Evolutionary conservation across 169 alveolate species (phyloP), one percentile per base, ranked within the genome.

Genomic region (Babesia bigemina): DNA sequence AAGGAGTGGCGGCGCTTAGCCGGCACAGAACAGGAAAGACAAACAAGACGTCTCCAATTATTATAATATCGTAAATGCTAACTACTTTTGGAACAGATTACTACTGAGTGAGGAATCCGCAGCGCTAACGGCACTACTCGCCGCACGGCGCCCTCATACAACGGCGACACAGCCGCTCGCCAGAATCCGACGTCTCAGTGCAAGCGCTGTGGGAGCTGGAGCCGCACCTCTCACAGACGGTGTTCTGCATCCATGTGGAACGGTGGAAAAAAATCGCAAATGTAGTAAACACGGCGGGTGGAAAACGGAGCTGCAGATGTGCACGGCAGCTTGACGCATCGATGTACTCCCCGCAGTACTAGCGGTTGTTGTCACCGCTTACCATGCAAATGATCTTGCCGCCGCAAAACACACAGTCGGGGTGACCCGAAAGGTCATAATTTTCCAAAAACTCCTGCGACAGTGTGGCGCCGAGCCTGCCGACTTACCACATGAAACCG

Each of bases 401-500:
- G 17, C 24, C 14, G 60, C 86, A 78, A 49, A 21, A 67, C 19
- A 21, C 75, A 52, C 86, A 78, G 19, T 58, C 67, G 6, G 60
- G 65, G 45, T 48, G 47, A 4, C 22, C 29, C 33, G 56, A 26
- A 17, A 78, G 29, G 56, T 78, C 75, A 33, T 45, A 67, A 28
- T 55, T 39, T 9, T 62, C 63, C 17, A 58, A 1, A 14, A 69
- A 73, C 36, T 78, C 86, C 86, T 78, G 22, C 21, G 7, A 13
- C 21, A 10, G 10, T 21, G n/a, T 0, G 26, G 0, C 36, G 26
- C 13, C 48, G 26, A 16, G 4, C 19, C 14, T 6, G 16, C 33
- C 24, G 14, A 66, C 75, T 4, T 78, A 78, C 86, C 17, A 78
- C 61, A 72, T 69, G 50, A 44, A 78, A 78, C 2, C 86, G 45